A percentile compares a stretch with the other conserved stretches of the same genome.
These are phyloP conservation scores for Mallotus japonicus DNA, from an alignment of 441 rosid genomes.

Conservation along the genomic window DNA sequence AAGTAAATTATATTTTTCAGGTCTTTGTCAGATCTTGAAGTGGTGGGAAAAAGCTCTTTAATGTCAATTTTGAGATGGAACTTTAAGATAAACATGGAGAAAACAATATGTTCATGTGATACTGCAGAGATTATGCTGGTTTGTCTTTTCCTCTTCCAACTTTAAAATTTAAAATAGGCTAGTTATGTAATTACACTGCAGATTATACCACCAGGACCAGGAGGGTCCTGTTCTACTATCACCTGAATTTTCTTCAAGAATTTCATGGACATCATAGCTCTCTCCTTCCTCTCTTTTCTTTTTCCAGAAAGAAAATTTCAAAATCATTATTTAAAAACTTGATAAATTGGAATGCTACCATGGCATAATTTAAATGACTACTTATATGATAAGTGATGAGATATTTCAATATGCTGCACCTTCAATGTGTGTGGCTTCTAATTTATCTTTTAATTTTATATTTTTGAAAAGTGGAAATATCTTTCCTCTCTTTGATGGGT, in stretches of 20 bases:
- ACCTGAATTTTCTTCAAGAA: background rate
- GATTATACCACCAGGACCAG: background rate
- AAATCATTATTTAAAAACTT: background rate
- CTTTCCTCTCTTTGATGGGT: background rate
- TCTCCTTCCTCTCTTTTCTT: background rate
- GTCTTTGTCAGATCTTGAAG: constrained; percentile 67
- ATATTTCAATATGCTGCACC: background rate
- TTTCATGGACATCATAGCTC: background rate
- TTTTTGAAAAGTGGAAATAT: background rate
- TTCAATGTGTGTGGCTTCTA: background rate
- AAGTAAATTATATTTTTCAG: constrained; percentile 40
- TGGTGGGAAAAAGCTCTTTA: constrained; percentile 65
- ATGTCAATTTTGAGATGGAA: constrained; percentile 73
- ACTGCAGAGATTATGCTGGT: constrained; percentile 67
- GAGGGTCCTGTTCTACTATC: background rate
- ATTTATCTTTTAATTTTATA: background rate
- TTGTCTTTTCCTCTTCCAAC: constrained; percentile 25
- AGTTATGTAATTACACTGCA: background rate
- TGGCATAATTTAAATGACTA: background rate
- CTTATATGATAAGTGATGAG: background rate
- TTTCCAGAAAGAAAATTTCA: background rate
- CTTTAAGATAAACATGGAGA: constrained; percentile 74
- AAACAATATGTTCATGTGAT: constrained; percentile 52
- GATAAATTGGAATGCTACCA: background rate
- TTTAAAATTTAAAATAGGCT: constrained; percentile 6